phyloP scores from a whole-genome alignment of 2,329 filamentous ascomycete species.

The Xylaria sp. region DNA sequence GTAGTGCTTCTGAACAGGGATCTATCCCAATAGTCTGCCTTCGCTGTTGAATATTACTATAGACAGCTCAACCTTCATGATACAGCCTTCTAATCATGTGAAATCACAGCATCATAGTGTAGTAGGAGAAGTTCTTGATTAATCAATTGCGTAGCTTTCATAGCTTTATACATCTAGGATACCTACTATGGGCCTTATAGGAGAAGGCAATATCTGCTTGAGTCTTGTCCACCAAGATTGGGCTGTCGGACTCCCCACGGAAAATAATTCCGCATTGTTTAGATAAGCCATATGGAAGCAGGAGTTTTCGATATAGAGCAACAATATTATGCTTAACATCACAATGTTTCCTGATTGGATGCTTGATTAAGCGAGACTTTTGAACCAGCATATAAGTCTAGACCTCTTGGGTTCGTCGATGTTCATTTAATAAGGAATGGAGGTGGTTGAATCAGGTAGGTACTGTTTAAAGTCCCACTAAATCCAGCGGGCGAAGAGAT shows the following conservation, averaged over 20 bases:
- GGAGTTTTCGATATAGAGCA: background rate
- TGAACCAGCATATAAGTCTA: background rate
- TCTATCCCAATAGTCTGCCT: background rate
- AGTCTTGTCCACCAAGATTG: no score
- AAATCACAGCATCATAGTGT: background rate
- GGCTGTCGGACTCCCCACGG: no score
- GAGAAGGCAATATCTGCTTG: no score
- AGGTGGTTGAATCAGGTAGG: background rate
- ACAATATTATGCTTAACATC: background rate
- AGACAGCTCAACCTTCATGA: background rate
- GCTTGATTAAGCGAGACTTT: background rate
- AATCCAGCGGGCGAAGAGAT: background rate
- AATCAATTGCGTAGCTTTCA: no score
- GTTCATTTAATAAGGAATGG: background rate
- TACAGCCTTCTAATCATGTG: background rate
- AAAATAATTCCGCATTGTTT: no score
- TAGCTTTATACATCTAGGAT: no score
- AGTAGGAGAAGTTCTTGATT: background rate
- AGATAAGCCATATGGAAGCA: no score
- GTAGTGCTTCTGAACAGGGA: background rate
- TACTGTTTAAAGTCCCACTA: background rate
- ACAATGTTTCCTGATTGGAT: no score
- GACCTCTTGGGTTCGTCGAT: background rate
- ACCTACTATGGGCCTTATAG: no score
- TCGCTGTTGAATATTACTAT: background rate